Conservation (phyloP, 2,329 filamentous ascomycete genomes). For the Ceratocystis huliohia region DNA sequence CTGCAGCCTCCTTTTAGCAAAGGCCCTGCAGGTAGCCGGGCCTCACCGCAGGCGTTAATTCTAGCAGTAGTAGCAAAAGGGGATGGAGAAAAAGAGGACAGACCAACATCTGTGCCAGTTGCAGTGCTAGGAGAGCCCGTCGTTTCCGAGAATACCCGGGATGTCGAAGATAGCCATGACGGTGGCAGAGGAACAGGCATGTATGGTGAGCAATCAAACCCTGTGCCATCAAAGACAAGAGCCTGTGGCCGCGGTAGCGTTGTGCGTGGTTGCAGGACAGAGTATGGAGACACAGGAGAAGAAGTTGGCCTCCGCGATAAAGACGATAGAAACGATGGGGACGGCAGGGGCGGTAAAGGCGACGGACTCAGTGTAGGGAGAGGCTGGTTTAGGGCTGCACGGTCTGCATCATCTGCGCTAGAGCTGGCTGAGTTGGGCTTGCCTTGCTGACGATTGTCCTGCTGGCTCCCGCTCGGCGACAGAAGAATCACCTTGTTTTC, state of each 20-base stretch:
- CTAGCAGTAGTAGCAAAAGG: neutral
- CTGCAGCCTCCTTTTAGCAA: conserved; percentile 6
- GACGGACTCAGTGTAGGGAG: neutral
- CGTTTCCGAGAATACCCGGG: neutral
- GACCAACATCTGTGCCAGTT: neutral
- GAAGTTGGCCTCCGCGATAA: too few species aligned
- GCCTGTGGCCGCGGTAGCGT: neutral
- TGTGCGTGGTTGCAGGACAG: neutral
- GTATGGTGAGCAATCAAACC: neutral
- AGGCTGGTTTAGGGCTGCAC: conserved; percentile 2
- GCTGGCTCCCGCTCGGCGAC: neutral
- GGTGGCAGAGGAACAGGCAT: neutral
- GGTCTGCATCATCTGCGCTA: neutral
- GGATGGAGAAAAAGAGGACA: too few species aligned
- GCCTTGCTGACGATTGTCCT: neutral
- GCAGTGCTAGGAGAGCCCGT: neutral
- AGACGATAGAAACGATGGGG: neutral
- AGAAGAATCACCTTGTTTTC: neutral
- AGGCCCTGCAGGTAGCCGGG: conserved; percentile 1
- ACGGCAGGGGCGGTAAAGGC: neutral
- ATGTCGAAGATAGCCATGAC: neutral
- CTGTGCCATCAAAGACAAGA: neutral
- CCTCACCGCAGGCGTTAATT: neutral
- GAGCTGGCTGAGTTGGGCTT: neutral
- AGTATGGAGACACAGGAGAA: neutral